Evolutionary conservation across 352 stramenopile species (phyloP).

Genomic region (Phytophthora meadii): DNA sequence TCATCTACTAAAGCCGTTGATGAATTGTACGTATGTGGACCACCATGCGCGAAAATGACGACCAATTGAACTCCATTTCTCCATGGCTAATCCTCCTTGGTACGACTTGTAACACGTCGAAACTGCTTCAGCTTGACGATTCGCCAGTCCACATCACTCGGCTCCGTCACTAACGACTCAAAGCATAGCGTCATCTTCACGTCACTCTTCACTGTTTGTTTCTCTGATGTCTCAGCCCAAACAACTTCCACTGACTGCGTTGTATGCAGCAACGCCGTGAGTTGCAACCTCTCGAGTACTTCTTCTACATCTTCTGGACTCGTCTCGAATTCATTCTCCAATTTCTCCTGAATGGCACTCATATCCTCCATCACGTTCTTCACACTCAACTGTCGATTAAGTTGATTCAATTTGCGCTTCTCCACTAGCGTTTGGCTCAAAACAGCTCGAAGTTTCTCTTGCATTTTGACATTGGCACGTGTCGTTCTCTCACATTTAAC

Average conservation of each 20-base stretch:
- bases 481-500: slow-evolving; percentile 36
- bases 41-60: too few species aligned
- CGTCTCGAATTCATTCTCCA: slow-evolving; percentile 3
- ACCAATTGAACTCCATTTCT: too few species aligned
- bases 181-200: slow-evolving; percentile 28
- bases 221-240: slow-evolving; percentile 1
- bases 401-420: slow-evolving; percentile 3
- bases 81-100: slow-evolving; percentile 5
- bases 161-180: slow-evolving; percentile 39
- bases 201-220: slow-evolving; percentile 12
- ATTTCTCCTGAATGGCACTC: slow-evolving; percentile 5
- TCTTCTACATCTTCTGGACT: slow-evolving; percentile 15
- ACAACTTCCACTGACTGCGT: slow-evolving; percentile 38
- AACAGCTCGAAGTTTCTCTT: slow-evolving; percentile 22
- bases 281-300: slow-evolving; percentile 36
- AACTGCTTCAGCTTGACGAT: slow-evolving; percentile 26
- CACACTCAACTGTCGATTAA: not conserved
- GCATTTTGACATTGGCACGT: slow-evolving; percentile 28
- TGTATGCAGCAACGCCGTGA: slow-evolving; percentile 38
- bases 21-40: too few species aligned
- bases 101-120: slow-evolving; percentile 12
- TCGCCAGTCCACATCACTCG: slow-evolving; percentile 44
- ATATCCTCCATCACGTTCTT: slow-evolving; percentile 7
- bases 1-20: too few species aligned
- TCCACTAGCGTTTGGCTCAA: slow-evolving; percentile 4